These are phyloP conservation scores for Globisporangium parvum DNA, from an alignment of 352 stramenopile species.

Conservation along the genomic window DNA sequence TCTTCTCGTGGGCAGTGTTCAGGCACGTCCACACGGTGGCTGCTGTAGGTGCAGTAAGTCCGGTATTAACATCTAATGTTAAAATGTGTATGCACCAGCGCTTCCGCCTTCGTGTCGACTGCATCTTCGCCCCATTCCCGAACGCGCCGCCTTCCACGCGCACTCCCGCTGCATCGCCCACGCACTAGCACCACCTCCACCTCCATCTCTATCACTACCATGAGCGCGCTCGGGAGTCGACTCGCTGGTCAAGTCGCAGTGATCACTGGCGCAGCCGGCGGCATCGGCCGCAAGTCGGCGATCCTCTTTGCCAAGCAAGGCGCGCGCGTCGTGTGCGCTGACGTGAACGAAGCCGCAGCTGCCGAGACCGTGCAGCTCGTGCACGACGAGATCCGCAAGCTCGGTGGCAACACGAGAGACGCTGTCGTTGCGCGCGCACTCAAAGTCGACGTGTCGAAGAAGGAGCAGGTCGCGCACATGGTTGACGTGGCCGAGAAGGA, in stretches of 20 bases:
- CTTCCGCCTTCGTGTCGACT: no score
- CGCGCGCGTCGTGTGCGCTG: slow-evolving; percentile 70
- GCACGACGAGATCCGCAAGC: slow-evolving; percentile 55
- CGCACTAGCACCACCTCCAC: background rate
- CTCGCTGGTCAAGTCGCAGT: slow-evolving; percentile 72
- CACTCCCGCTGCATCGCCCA: background rate
- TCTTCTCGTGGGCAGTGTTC: no score
- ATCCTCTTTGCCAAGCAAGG: slow-evolving; percentile 82
- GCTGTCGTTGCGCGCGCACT: slow-evolving; percentile 48
- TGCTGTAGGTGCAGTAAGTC: no score
- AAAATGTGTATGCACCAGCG: no score
- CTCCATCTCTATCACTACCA: slow-evolving; percentile 9
- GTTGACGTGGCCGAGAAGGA: slow-evolving; percentile 69
- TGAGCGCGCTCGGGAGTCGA: slow-evolving; percentile 51
- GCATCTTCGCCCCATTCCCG: no score
- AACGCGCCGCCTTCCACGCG: slow-evolving; percentile 7
- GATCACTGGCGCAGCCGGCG: slow-evolving; percentile 75
- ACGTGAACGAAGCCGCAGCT: slow-evolving; percentile 65
- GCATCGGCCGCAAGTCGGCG: slow-evolving; percentile 77
- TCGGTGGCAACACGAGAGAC: slow-evolving; percentile 27
- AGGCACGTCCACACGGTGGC: no score
- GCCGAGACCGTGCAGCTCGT: slow-evolving; percentile 61
- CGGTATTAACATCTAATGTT: no score
- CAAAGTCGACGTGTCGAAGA: slow-evolving; percentile 73
- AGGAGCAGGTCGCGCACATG: slow-evolving; percentile 66